Percentiles rank a stretch among this genome's conserved stretches.
Conservation (phyloP, 139 green algal species). For the Volvox reticuliferus region DNA sequence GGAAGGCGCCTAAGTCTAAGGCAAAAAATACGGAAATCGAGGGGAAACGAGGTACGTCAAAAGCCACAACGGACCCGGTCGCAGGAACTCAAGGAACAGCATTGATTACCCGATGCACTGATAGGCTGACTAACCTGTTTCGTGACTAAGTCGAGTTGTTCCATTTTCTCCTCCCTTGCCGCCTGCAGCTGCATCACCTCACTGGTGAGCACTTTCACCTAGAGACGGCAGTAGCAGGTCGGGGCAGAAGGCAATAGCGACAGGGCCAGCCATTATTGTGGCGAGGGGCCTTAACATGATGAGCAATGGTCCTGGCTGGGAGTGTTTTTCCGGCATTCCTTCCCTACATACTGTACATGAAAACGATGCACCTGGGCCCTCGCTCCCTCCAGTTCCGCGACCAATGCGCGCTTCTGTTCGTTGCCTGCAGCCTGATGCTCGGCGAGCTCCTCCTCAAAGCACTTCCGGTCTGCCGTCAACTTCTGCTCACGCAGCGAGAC, state of each 20-base stretch:
- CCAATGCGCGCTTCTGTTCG: not conserved
- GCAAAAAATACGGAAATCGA: too few species aligned
- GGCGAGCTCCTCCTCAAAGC: not conserved
- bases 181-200: slow-evolving; percentile 26
- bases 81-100: too few species aligned
- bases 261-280: too few species aligned
- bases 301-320: too few species aligned
- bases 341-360: not conserved
- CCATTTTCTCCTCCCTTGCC: not conserved
- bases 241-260: too few species aligned
- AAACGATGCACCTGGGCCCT: slow-evolving; percentile 3
- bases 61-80: too few species aligned
- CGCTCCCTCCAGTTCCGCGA: slow-evolving; percentile 13
- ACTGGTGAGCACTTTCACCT: not conserved
- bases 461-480: not conserved
- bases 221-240: too few species aligned
- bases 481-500: slow-evolving; percentile 37
- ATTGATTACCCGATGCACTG: too few species aligned
- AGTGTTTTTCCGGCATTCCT: not conserved
- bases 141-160: not conserved
- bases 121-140: not conserved
- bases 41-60: too few species aligned
- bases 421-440: not conserved
- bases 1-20: too few species aligned
- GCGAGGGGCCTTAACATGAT: too few species aligned